phyloP scores from a whole-genome alignment of 2,329 filamentous ascomycete genomes.

The Aspergillus oerlinghausenensis region DNA sequence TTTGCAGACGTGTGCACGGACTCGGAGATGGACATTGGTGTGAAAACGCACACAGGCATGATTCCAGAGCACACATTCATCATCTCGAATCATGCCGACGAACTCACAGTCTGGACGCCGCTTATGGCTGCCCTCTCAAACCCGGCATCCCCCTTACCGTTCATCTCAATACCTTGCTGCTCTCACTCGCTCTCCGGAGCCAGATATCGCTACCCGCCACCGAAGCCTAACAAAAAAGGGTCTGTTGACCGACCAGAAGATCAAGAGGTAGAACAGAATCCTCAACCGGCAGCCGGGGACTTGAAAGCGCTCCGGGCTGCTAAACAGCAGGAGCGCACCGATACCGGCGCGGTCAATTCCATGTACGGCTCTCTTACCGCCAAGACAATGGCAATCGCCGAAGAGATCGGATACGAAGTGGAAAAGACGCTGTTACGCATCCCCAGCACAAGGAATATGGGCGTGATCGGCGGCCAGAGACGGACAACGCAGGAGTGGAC shows the following conservation, averaged over 20 bases:
- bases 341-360: conserved; percentile 49
- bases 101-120: conserved; percentile 93
- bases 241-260: conserved; percentile 25
- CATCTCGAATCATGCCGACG: conserved; percentile 94
- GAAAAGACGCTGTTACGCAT: conserved; percentile 87
- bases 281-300: conserved; percentile 36
- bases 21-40: conserved; percentile 6
- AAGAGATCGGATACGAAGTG: conserved; percentile 67
- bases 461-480: conserved; percentile 63
- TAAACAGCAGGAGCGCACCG: conserved; percentile 28
- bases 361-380: conserved; percentile 79
- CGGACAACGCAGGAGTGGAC: conserved; percentile 17
- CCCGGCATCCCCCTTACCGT: conserved; percentile 62
- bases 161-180: conserved; percentile 93
- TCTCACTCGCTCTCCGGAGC: conserved; percentile 79
- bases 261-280: conserved; percentile 12
- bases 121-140: conserved; percentile 65
- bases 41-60: conserved; percentile 47
- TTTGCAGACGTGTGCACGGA: conserved; percentile 28
- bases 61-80: conserved; percentile 80
- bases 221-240: conserved; percentile 21
- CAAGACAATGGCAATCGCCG: conserved; percentile 68
- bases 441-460: conserved; percentile 84
- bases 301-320: conserved; percentile 35
- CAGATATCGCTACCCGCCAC: conserved; percentile 54